A percentile compares a stretch with the other conserved stretches of the same genome.
Conservation (phyloP, 2,329 filamentous ascomycete genomes). For the Cytospora leucostoma region DNA sequence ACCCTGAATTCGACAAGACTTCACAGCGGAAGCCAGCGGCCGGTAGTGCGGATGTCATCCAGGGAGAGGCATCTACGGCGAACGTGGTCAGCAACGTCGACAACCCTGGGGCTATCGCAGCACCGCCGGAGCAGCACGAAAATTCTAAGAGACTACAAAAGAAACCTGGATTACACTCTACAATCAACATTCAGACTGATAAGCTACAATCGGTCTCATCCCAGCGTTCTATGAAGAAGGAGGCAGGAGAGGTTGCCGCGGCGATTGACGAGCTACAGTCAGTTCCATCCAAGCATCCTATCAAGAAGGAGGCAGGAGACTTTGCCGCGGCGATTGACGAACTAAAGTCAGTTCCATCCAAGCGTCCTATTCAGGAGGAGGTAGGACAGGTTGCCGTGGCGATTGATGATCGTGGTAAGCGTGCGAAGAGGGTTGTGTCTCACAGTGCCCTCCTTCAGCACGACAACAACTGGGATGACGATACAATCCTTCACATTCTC, state of each 20-base stretch:
- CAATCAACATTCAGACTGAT: conserved; percentile 2
- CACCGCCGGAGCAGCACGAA: background rate
- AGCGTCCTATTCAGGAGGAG: background rate
- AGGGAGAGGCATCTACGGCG: background rate
- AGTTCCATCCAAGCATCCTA: background rate
- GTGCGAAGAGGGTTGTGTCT: conserved; percentile 3
- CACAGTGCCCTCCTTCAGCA: conserved; percentile 2
- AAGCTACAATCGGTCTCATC: background rate
- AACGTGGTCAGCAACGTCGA: background rate
- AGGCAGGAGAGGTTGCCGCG: background rate
- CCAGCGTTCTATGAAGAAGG: background rate
- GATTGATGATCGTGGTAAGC: background rate
- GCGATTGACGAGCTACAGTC: background rate
- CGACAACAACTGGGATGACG: conserved; percentile 16
- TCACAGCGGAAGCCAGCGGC: background rate
- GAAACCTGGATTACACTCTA: conserved; percentile 1
- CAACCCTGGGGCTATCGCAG: background rate
- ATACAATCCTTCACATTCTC: conserved; percentile 12
- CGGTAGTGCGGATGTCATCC: background rate
- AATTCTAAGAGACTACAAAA: background rate
- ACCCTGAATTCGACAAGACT: conserved; percentile 21
- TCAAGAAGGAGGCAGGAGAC: background rate
- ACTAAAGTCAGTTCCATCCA: too few species aligned
- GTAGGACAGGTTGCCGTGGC: background rate
- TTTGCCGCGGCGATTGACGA: background rate